Base-by-base conservation (phyloP, 108 stramenopile genomes). In the Nitzschia sp. region DNA sequence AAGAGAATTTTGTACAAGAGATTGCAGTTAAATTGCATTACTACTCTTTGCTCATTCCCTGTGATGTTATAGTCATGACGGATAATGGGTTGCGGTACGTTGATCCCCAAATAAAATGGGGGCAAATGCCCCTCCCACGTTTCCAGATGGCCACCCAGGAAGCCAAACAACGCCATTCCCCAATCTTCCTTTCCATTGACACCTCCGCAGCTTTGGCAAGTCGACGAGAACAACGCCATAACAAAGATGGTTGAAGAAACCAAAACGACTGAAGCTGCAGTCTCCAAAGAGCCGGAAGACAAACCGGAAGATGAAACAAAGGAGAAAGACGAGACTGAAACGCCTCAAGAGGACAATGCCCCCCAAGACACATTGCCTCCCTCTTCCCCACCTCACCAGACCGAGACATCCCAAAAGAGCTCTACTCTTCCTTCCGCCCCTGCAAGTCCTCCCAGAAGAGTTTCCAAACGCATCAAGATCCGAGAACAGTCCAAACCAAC, bases 401-500 rank as follows among this genome's bases (percentile, higher is more conserved):
- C 46, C n/a, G n/a, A 15, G n/a, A 48, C 46, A 17, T 17, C 14
- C 17, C 2, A 17, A 15, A 34, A 34, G 29, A 34, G 29, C 29
- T 34, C 29, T 34, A 48, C 46, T 48, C n/a, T 17, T 6, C 46
- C 46, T 17, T 48, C 46, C 46, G 29, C 29, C 5, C 29, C 29
- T 3, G 29, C 29, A 5, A 22, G 21, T 21, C 19, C 21, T 3
- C n/a, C n/a, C 1, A 12, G 61, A 44, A 37, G 61, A 21, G 41
- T 62, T 11, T 62, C 61, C 29, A 62, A 62, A 46, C 61, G 61
- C 10, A 62, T 62, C 61, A 62, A 62, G 22, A 44, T 62, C 42
- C 61, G 61, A 21, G 42, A 42, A 10, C 37, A 62, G 24, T n/a
- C 43, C 22, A 41, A 39, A 46, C 71, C 52, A 20, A 64, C 55